phyloP scores from a whole-genome alignment of 768 basidiomycete genomes.

The Kwoniella dendrophila region DNA sequence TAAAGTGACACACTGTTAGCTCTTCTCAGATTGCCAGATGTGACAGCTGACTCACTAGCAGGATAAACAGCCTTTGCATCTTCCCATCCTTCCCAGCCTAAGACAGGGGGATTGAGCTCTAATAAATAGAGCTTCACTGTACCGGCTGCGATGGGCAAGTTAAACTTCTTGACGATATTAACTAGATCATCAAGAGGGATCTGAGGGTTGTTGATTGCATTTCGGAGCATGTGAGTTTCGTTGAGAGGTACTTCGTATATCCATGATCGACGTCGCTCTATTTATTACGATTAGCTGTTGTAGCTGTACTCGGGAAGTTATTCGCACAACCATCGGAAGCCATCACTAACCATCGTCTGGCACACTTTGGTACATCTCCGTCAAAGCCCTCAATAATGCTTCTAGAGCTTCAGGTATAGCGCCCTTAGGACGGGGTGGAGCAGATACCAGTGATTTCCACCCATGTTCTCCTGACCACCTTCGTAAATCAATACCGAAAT shows the following conservation, averaged over 20 bases:
- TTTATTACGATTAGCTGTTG: background rate
- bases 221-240: slow-evolving; percentile 80
- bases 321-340: background rate
- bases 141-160: slow-evolving; percentile 82
- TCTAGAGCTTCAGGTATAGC: slow-evolving; percentile 72
- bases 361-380: slow-evolving; percentile 66
- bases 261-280: slow-evolving; percentile 87
- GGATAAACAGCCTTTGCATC: slow-evolving; percentile 87
- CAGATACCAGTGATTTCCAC: slow-evolving; percentile 60
- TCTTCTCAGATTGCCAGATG: background rate
- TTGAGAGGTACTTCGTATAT: slow-evolving; percentile 85
- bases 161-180: slow-evolving; percentile 71
- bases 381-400: slow-evolving; percentile 67
- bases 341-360: slow-evolving; percentile 66
- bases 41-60: slow-evolving; percentile 57
- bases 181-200: slow-evolving; percentile 56
- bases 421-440: slow-evolving; percentile 60
- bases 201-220: slow-evolving; percentile 70
- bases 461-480: slow-evolving; percentile 83
- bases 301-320: background rate
- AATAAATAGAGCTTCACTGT: slow-evolving; percentile 84
- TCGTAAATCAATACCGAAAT: slow-evolving; percentile 88
- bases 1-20: slow-evolving; percentile 21
- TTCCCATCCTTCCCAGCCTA: slow-evolving; percentile 87
- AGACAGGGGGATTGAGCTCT: slow-evolving; percentile 86